Conservation (phyloP, 148 eudicot species). For the Linanthus parryae region DNA sequence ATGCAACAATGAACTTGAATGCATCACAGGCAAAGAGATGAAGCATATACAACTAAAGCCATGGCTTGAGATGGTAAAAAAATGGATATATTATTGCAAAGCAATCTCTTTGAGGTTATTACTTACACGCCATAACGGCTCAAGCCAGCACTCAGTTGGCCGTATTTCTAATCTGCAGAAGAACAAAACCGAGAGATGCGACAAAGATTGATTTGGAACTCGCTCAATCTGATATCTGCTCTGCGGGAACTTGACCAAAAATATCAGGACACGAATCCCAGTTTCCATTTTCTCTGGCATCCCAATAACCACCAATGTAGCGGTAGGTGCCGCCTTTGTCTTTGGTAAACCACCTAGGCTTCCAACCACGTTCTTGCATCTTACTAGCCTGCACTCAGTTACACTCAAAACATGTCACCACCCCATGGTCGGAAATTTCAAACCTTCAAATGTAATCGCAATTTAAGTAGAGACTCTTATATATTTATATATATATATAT, state of each 20-base stretch:
- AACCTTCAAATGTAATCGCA: too few relatives aligned
- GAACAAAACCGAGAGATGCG: background rate
- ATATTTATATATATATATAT: too few relatives aligned
- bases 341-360: constrained; percentile 78
- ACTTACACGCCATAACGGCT: too few relatives aligned
- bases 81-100: too few relatives aligned
- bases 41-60: too few relatives aligned
- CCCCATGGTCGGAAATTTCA: too few relatives aligned
- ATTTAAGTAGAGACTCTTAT: too few relatives aligned
- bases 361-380: constrained; percentile 99
- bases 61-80: too few relatives aligned
- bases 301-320: constrained; percentile 86
- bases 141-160: background rate
- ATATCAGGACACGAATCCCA: constrained; percentile 90
- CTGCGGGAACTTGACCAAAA: constrained; percentile 71
- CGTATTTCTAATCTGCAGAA: background rate
- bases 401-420: too few relatives aligned
- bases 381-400: constrained; percentile 55
- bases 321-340: constrained; percentile 53
- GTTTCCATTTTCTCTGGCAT: constrained; percentile 57
- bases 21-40: too few relatives aligned
- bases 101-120: too few relatives aligned
- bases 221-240: constrained; percentile 44
- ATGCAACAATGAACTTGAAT: too few relatives aligned
- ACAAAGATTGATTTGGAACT: background rate